phyloP scores from a whole-genome alignment of 768 basidiomycete genomes.

The Macrolepiota fuliginosa region DNA sequence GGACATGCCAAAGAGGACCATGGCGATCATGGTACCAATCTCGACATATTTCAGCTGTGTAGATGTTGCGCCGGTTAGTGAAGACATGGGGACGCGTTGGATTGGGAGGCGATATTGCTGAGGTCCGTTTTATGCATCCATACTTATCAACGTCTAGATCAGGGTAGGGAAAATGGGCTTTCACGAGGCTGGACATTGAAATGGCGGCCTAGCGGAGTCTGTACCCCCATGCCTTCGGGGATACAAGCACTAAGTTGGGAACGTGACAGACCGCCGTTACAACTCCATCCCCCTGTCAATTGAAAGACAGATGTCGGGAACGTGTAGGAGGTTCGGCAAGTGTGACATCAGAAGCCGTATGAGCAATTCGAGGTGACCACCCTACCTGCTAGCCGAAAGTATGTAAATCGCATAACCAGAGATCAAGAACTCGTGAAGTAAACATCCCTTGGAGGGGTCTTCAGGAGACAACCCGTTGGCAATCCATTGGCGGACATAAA shows the following conservation, averaged over 20 bases:
- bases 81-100: background rate
- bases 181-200: background rate
- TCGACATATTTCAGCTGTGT: background rate
- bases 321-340: background rate
- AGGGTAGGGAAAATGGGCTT: background rate
- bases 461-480: background rate
- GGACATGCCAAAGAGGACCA: conserved; percentile 1
- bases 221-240: background rate
- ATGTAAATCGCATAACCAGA: background rate
- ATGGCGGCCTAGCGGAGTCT: background rate
- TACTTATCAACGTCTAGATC: background rate
- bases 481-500: background rate
- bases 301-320: background rate
- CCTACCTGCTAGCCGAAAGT: background rate
- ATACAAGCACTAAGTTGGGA: background rate
- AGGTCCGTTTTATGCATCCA: background rate
- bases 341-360: background rate
- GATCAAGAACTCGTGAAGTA: background rate
- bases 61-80: too few species aligned
- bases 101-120: background rate
- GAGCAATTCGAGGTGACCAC: background rate
- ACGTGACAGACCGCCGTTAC: background rate
- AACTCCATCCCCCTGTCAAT: background rate
- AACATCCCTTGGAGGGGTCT: background rate
- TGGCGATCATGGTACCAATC: background rate